Percentiles rank a stretch among this genome's conserved stretches.
Evolutionary conservation across 176 grass and related monocot genomes (phyloP).

Genomic region (Tuctoria greenei): DNA sequence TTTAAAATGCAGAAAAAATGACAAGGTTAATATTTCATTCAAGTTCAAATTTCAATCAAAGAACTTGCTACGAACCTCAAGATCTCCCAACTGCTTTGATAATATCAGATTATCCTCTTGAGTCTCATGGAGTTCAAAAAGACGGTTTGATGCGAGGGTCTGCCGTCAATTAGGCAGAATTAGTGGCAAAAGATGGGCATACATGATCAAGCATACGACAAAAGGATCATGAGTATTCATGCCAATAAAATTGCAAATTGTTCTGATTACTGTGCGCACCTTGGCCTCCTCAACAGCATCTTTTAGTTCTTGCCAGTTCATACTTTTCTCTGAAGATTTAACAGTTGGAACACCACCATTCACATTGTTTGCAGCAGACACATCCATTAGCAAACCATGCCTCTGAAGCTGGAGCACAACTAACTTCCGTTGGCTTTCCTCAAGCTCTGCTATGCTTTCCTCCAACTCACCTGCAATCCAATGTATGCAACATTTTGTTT

Average conservation of each 20-base stretch:
- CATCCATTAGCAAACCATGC: conserved; percentile 64
- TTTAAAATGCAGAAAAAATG: conserved; percentile 21
- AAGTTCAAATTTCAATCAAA: conserved; percentile 30
- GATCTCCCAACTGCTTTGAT: conserved; percentile 84
- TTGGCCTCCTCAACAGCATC: conserved; percentile 88
- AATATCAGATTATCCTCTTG: conserved; percentile 93
- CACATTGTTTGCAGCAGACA: conserved; percentile 48
- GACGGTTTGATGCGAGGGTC: conserved; percentile 73
- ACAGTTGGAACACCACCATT: conserved; percentile 69
- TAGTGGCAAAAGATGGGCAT: conserved; percentile 16
- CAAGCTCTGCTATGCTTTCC: conserved; percentile 88
- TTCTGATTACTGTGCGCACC: conserved; percentile 43
- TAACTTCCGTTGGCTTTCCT: conserved; percentile 91
- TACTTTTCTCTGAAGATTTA: conserved; percentile 66
- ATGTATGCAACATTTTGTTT: conserved; percentile 7
- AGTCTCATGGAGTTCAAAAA: conserved; percentile 93
- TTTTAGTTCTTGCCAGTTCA: conserved; percentile 80
- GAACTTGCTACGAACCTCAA: conserved; percentile 60
- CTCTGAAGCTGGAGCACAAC: conserved; percentile 86
- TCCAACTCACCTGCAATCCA: conserved; percentile 74
- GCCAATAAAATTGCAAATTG: conserved; percentile 11
- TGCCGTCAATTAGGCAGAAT: conserved; percentile 48
- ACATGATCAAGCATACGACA: not conserved
- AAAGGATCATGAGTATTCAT: conserved; percentile 34
- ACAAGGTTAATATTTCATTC: conserved; percentile 21